phyloP scores from a whole-genome alignment of 345 rosid species.

The Arabis hirsuta region DNA sequence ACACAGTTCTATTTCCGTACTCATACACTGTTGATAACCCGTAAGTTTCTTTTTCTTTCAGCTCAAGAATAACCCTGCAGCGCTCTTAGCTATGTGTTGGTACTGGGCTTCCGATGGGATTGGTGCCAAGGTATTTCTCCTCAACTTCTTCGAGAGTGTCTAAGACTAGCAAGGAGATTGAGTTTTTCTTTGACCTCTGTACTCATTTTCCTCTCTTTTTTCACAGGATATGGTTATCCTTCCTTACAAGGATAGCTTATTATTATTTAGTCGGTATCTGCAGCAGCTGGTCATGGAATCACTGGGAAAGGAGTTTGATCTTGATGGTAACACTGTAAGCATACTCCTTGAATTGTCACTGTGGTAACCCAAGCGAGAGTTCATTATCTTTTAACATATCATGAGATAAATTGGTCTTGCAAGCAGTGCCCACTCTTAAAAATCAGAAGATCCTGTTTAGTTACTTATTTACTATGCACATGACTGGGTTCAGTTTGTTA shows the following conservation, averaged over 20 bases:
- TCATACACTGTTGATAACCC: constrained; percentile 17
- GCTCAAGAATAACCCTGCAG: constrained; percentile 92
- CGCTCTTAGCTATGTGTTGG: constrained; percentile 94
- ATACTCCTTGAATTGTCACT: constrained; percentile 10
- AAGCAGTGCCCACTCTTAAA: constrained; percentile 5
- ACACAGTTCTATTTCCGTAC: constrained; percentile 4
- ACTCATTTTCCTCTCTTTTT: constrained; percentile 36
- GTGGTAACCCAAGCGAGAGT: background rate
- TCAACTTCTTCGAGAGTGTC: constrained; percentile 1
- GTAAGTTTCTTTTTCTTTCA: constrained; percentile 42
- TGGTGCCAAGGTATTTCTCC: constrained; percentile 80
- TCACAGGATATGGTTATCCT: constrained; percentile 97
- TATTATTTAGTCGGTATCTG: constrained; percentile 88
- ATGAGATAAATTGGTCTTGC: constrained; percentile 15
- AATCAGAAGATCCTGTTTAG: background rate
- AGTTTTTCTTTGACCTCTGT: constrained; percentile 19
- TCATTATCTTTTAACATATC: constrained; percentile 20
- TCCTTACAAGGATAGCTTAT: constrained; percentile 96
- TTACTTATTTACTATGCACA: constrained; percentile 8
- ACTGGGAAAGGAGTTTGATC: constrained; percentile 96
- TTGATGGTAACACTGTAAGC: constrained; percentile 91
- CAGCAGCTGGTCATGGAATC: constrained; percentile 99
- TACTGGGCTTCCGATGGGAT: constrained; percentile 92
- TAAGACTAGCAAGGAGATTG: constrained; percentile 16
- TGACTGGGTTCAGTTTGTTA: constrained; percentile 13